Evolutionary conservation across 345 rosid species (phyloP).

Genomic region (Syzygium grande): DNA sequence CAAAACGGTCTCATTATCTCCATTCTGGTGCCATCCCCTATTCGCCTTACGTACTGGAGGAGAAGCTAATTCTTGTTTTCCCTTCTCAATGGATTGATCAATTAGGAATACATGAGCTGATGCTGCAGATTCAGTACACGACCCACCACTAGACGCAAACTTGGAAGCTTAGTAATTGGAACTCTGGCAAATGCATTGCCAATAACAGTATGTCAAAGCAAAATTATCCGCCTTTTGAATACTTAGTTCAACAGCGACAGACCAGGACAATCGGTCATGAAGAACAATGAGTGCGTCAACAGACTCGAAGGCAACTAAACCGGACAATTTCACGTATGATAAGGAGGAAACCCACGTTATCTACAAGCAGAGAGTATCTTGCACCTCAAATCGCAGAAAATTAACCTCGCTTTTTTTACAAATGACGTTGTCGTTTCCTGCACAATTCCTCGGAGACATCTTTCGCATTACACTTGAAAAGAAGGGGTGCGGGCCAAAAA

Average conservation of each 20-base stretch:
- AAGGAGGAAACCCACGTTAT: neutral
- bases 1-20: neutral
- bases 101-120: neutral
- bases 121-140: neutral
- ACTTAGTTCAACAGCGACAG: neutral
- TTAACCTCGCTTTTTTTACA: conserved; percentile 7
- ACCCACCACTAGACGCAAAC: neutral
- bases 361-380: neutral
- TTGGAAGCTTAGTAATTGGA: neutral
- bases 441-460: conserved; percentile 5
- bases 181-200: neutral
- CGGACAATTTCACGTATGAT: neutral
- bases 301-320: neutral
- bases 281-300: neutral
- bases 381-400: neutral
- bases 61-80: neutral
- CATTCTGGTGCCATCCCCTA: neutral
- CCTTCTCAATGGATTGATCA: neutral
- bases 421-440: conserved; percentile 6
- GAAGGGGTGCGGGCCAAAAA: conserved; percentile 7
- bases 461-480: conserved; percentile 8
- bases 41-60: neutral
- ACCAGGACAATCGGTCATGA: neutral
- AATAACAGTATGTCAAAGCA: neutral
- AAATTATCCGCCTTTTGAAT: neutral